A percentile compares a stretch with the other conserved stretches of the same genome.
Evolutionary conservation across 768 basidiomycete genomes (phyloP).

Genomic region (Lactarius vividus): DNA sequence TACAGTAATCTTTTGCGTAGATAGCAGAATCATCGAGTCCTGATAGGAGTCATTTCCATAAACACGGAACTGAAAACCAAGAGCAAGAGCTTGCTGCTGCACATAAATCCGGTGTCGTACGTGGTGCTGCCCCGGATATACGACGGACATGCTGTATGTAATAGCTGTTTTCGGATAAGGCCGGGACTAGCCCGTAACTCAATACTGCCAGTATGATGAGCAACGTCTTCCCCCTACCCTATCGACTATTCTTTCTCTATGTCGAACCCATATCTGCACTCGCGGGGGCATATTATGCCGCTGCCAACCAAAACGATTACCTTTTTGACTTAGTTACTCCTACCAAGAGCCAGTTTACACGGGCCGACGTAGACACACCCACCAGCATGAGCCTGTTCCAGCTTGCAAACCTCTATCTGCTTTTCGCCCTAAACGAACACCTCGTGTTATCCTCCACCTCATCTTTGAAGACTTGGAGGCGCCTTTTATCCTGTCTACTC

Average conservation of each 20-base stretch:
- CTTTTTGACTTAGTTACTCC: slow-evolving; percentile 37
- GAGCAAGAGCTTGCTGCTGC: not conserved
- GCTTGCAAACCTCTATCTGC: slow-evolving; percentile 49
- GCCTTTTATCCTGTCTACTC: slow-evolving; percentile 44
- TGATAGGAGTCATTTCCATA: not conserved
- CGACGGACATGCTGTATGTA: too few species aligned
- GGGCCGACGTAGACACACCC: slow-evolving; percentile 31
- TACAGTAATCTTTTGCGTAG: not conserved
- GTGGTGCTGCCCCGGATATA: too few species aligned
- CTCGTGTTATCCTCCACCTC: slow-evolving; percentile 46
- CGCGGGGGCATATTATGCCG: slow-evolving; percentile 49
- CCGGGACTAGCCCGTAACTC: too few species aligned
- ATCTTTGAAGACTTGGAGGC: slow-evolving; percentile 42
- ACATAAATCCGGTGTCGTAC: not conserved
- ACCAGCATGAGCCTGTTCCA: slow-evolving; percentile 44
- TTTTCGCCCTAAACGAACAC: slow-evolving; percentile 51
- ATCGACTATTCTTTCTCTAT: slow-evolving; percentile 49
- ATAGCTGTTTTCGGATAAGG: not conserved
- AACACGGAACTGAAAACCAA: not conserved
- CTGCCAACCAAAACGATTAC: slow-evolving; percentile 39
- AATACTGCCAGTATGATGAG: not conserved
- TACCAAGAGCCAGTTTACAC: not conserved
- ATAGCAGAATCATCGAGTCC: not conserved
- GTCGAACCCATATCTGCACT: slow-evolving; percentile 52
- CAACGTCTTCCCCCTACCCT: slow-evolving; percentile 31